These are phyloP conservation scores for Pleomassaria siparia DNA, from an alignment of 2,329 filamentous ascomycete genomes.

Conservation along the genomic window DNA sequence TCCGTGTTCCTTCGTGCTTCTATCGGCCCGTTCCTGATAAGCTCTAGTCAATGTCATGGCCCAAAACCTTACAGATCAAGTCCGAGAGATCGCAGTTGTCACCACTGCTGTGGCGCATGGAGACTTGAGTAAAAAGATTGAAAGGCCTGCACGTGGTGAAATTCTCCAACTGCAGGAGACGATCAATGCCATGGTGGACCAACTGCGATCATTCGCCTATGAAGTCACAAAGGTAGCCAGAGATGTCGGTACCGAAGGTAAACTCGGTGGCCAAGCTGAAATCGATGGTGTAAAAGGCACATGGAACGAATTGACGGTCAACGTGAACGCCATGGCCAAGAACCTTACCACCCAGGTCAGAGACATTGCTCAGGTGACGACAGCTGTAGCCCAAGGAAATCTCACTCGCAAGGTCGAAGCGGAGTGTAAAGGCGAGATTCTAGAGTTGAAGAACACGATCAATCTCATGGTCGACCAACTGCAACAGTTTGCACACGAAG, in stretches of 20 bases:
- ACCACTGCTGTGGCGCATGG: conserved; percentile 93
- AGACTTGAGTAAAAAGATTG: conserved; percentile 94
- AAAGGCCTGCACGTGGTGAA: conserved; percentile 89
- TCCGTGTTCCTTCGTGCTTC: conserved; percentile 10
- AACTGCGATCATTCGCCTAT: conserved; percentile 65
- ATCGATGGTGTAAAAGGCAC: conserved; percentile 67
- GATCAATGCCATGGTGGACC: conserved; percentile 68
- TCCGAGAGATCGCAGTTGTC: conserved; percentile 95
- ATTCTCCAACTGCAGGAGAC: conserved; percentile 95
- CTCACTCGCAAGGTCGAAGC: conserved; percentile 55
- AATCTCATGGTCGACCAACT: conserved; percentile 57
- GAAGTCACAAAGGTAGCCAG: conserved; percentile 66
- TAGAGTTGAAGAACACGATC: conserved; percentile 55
- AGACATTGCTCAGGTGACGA: conserved; percentile 56
- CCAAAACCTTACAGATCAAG: conserved; percentile 95
- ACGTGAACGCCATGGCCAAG: conserved; percentile 57
- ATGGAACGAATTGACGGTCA: conserved; percentile 65
- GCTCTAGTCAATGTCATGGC: conserved; percentile 89
- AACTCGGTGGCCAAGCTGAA: conserved; percentile 64
- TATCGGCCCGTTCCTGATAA: conserved; percentile 33
- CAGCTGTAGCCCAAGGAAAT: conserved; percentile 54
- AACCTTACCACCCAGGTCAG: conserved; percentile 56
- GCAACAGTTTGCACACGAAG: conserved; percentile 56
- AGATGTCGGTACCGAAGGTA: conserved; percentile 66
- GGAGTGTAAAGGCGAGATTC: conserved; percentile 55